Evolutionary conservation across 192 early-diverging fungal species (phyloP), one percentile per base, ranked within the genome.

Genomic region (Backusella mclennaniae): DNA sequence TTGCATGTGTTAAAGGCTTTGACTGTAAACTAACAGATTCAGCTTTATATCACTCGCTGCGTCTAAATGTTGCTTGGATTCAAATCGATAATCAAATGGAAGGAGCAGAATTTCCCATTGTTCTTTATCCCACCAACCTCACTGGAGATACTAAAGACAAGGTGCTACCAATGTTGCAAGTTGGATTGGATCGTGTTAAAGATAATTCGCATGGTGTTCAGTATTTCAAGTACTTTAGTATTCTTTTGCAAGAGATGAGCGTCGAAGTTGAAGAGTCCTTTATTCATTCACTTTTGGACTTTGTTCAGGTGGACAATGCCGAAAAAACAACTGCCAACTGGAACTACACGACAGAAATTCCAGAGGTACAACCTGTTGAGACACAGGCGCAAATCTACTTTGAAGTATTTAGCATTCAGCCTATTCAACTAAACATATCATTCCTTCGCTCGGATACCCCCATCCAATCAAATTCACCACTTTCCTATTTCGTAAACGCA

Each of bases 51-150:
- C 93, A 94, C 83, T 92, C 93, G 12, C 66, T 93, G 23, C 90
- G 88, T 35, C 88, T 94, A 82, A 84, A 88, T 36, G 87, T 96
- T 26, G 92, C 95, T 69, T 99, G 98, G 98, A 74, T 97, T 23
- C 96, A 93, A 89, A 91, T 99, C 75, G 98, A 99, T 82, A 99
- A 98, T 85, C 97, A 99, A 82, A 83, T 98, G 6, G 92, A 92
- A 68, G 96, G 93, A 41, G 90, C 92, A 7, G 77, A 93, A 5
- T 95, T 92, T 44, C 96, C 96, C 0, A 97, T 99, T 35, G 89
- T 98, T 17, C 77, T 99, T 15, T 98, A 97, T 75, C 98, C 98
- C 29, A 96, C 95, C 1, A 90, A 93, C 38, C 79, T 96, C 9
- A 92, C 93, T 26, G 89, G 90, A 53, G 90, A 91, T 26, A 84